Conservation (phyloP, 2,329 filamentous ascomycete species). For the Cladosporium phlei region DNA sequence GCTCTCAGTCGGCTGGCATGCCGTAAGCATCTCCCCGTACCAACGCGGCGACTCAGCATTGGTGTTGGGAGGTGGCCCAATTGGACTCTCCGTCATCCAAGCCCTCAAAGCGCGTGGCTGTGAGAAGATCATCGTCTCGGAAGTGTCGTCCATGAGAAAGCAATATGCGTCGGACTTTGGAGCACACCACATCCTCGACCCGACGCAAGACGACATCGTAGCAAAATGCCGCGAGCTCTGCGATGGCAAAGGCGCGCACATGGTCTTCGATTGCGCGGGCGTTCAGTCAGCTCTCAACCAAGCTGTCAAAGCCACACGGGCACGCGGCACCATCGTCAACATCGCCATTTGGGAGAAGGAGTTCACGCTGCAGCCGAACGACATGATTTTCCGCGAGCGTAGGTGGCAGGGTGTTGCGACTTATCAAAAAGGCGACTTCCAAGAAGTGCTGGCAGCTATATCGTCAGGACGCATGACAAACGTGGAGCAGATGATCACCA, state of each 20-base stretch:
- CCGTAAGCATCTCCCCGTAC: slow-evolving; percentile 48
- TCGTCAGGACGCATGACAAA: slow-evolving; percentile 38
- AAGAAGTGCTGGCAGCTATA: slow-evolving; percentile 45
- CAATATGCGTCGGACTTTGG: slow-evolving; percentile 49
- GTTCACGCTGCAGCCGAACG: slow-evolving; percentile 46
- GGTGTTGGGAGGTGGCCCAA: slow-evolving; percentile 51
- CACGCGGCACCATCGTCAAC: slow-evolving; percentile 50
- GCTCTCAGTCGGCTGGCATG: slow-evolving; percentile 53
- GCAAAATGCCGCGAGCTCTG: slow-evolving; percentile 40
- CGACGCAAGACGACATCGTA: slow-evolving; percentile 46
- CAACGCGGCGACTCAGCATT: slow-evolving; percentile 44
- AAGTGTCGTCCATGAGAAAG: slow-evolving; percentile 45
- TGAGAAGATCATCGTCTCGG: slow-evolving; percentile 51
- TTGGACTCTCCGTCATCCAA: slow-evolving; percentile 49
- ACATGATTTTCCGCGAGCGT: slow-evolving; percentile 50
- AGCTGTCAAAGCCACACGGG: slow-evolving; percentile 46
- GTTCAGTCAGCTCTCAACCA: slow-evolving; percentile 48
- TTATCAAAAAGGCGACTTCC: slow-evolving; percentile 49
- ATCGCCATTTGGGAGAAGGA: slow-evolving; percentile 54
- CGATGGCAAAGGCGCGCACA: slow-evolving; percentile 44
- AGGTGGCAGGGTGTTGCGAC: slow-evolving; percentile 51
- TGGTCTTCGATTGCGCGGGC: slow-evolving; percentile 51
- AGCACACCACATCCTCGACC: slow-evolving; percentile 49
- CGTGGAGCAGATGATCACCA: slow-evolving; percentile 47
- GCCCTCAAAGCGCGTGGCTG: slow-evolving; percentile 41